Evolutionary conservation across 2,329 filamentous ascomycete species (phyloP).

Genomic region (Aspergillus piperis): DNA sequence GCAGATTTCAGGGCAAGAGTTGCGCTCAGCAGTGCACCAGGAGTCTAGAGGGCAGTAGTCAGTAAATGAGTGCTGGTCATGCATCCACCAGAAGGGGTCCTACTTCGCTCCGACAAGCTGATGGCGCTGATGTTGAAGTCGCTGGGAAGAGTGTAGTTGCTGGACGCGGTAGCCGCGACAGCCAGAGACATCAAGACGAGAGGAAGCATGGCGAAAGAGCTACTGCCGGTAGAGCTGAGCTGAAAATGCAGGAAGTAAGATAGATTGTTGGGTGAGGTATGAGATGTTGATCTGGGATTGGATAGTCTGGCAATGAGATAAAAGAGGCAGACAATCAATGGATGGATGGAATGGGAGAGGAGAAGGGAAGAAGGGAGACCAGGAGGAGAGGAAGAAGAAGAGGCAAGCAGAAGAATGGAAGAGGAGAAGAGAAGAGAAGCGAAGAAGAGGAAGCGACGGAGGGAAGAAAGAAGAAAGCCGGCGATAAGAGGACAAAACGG

Average conservation of each 20-base stretch:
- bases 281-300: background rate
- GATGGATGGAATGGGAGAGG: background rate
- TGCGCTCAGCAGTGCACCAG: conserved; percentile 62
- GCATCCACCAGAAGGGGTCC: background rate
- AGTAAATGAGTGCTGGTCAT: background rate
- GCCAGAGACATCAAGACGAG: conserved; percentile 11
- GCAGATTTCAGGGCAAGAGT: conserved; percentile 64
- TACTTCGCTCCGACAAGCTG: conserved; percentile 10
- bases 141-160: conserved; percentile 15
- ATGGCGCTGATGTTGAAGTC: conserved; percentile 13
- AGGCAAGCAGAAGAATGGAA: too few relatives aligned
- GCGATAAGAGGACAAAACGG: conserved; percentile 1
- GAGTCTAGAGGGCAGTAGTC: conserved; percentile 34
- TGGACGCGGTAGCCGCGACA: conserved; percentile 11
- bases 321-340: background rate
- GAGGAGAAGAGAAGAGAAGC: background rate
- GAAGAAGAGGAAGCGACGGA: background rate
- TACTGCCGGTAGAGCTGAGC: background rate
- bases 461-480: background rate
- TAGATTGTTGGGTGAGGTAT: background rate
- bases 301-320: conserved; percentile 5
- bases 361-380: background rate
- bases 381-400: background rate
- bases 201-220: conserved; percentile 6
- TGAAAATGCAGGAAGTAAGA: background rate